Conservation (phyloP, 768 basidiomycete genomes). For the Suillus fuscotomentosus region DNA sequence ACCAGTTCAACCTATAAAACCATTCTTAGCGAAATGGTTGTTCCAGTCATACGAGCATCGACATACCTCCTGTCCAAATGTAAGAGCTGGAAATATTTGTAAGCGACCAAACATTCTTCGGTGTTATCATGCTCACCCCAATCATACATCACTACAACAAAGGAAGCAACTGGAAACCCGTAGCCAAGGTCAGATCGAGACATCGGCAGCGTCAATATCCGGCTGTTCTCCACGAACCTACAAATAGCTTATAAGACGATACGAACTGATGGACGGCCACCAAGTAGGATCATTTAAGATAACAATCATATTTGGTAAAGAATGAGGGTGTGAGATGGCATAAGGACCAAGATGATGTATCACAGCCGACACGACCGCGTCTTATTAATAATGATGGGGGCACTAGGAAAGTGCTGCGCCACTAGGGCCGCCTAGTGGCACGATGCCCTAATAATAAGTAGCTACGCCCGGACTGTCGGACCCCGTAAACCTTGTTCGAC, state of each 20-base stretch:
- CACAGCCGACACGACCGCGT: too few relatives aligned
- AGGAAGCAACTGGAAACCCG: not conserved
- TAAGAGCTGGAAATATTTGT: not conserved
- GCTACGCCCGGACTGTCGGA: not conserved
- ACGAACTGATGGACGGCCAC: not conserved
- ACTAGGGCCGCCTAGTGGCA: too few relatives aligned
- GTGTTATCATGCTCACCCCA: not conserved
- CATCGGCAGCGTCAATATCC: not conserved
- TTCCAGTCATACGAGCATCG: not conserved
- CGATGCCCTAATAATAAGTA: too few relatives aligned
- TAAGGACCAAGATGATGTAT: too few relatives aligned
- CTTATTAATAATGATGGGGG: too few relatives aligned
- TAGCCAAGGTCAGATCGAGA: not conserved
- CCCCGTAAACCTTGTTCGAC: conserved; percentile 10
- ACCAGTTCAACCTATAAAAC: too few relatives aligned
- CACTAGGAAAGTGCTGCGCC: too few relatives aligned
- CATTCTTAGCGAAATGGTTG: not conserved
- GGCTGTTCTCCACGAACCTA: not conserved
- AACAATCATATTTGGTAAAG: not conserved
- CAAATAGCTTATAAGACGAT: not conserved
- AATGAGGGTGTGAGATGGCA: not conserved
- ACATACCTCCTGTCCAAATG: not conserved
- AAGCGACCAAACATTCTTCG: not conserved
- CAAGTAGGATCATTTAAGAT: not conserved
- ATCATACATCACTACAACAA: not conserved